phyloP scores from a whole-genome alignment of 2,329 filamentous ascomycete genomes.

The Aspergillus phoenicis region DNA sequence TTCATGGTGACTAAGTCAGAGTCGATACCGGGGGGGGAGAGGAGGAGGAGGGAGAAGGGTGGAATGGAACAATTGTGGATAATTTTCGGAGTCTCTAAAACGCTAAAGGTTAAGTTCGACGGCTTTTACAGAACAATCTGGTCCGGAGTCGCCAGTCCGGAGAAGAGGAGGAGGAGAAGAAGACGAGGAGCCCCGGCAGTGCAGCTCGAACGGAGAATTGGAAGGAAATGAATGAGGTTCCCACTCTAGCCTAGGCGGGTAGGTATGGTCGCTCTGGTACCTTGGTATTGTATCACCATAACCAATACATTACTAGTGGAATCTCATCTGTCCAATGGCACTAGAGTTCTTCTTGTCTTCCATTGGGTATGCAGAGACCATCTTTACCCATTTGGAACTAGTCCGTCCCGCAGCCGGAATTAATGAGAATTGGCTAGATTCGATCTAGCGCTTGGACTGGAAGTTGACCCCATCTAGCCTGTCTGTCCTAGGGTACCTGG shows the following conservation, averaged over 20 bases:
- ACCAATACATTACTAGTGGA: neutral
- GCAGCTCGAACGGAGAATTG: neutral
- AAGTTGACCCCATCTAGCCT: neutral
- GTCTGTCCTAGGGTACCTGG: neutral
- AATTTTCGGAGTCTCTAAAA: neutral
- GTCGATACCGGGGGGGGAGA: neutral
- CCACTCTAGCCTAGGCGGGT: too few species aligned
- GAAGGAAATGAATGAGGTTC: neutral
- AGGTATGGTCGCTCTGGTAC: neutral
- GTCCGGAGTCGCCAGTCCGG: neutral
- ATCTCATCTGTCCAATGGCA: neutral
- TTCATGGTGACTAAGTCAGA: neutral
- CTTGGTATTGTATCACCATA: neutral
- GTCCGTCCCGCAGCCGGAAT: neutral
- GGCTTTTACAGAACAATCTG: neutral
- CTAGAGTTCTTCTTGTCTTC: neutral
- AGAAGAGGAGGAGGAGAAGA: neutral
- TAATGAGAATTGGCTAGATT: neutral
- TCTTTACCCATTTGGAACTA: neutral
- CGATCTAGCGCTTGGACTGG: neutral
- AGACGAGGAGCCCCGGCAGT: neutral
- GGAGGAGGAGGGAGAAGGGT: neutral
- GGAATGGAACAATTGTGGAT: neutral
- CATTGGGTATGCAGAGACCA: neutral
- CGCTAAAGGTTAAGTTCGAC: neutral